Conservation (phyloP, 179 eudicot genomes). For the Corrigiola litoralis region DNA sequence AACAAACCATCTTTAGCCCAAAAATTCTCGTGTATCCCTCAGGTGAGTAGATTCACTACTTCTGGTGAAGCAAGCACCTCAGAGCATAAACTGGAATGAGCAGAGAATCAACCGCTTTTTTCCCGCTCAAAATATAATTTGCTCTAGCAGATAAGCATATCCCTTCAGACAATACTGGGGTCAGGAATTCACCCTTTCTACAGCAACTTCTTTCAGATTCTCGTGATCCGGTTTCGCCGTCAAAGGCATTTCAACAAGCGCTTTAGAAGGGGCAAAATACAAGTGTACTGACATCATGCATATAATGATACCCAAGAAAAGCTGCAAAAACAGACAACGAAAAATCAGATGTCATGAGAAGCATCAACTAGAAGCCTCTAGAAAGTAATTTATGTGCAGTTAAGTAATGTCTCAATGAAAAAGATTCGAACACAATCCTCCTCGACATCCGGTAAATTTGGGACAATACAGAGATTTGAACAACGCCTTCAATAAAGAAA, state of each 20-base stretch:
- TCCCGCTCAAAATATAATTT: conserved; percentile 2
- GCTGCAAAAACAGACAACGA: conserved; percentile 46
- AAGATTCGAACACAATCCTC: too few relatives aligned
- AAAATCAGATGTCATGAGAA: neutral
- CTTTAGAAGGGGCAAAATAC: conserved; percentile 82
- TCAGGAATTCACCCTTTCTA: conserved; percentile 55
- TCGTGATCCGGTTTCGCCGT: conserved; percentile 39
- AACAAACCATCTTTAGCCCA: neutral
- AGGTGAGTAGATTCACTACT: neutral
- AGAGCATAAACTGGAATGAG: conserved; percentile 4
- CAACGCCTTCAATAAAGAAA: neutral
- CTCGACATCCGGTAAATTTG: too few relatives aligned
- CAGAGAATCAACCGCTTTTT: neutral
- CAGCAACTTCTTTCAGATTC: conserved; percentile 45
- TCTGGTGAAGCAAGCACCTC: conserved; percentile 4
- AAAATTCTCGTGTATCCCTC: neutral
- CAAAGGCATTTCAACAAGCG: conserved; percentile 61
- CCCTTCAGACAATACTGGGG: neutral
- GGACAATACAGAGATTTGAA: too few relatives aligned
- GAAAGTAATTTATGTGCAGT: too few relatives aligned
- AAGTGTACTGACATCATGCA: conserved; percentile 98
- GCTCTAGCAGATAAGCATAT: neutral
- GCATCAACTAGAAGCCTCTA: neutral
- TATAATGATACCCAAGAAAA: conserved; percentile 79
- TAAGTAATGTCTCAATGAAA: too few relatives aligned